Conservation (phyloP, 2,329 filamentous ascomycete species). For the Fusarium longipes region DNA sequence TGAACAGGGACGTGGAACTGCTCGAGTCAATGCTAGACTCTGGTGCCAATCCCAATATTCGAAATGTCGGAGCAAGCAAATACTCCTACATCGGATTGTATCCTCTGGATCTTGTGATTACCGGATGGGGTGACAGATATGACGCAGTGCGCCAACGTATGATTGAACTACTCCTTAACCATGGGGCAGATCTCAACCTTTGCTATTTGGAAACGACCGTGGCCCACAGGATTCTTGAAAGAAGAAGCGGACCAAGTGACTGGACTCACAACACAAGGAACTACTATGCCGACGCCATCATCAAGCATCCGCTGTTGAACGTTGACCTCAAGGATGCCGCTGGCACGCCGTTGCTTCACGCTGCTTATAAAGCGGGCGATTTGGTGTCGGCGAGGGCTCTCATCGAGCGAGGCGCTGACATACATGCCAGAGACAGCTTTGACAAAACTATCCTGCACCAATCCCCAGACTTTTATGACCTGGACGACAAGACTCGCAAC, state of each 20-base stretch:
- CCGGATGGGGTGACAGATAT: accelerated
- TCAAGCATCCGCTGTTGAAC: background rate
- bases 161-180: background rate
- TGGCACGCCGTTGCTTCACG: background rate
- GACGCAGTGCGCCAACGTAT: background rate
- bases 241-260: background rate
- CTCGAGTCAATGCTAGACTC: background rate
- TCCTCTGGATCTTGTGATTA: background rate
- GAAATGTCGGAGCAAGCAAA: background rate
- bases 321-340: background rate
- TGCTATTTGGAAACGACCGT: background rate
- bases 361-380: background rate
- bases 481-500: too few species aligned
- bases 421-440: background rate
- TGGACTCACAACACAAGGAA: background rate
- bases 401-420: background rate
- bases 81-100: background rate
- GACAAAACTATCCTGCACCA: background rate
- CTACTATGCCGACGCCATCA: background rate
- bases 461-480: background rate
- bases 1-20: accelerated
- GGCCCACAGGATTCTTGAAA: background rate
- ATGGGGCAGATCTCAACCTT: background rate
- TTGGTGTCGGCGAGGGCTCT: background rate
- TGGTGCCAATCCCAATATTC: background rate